Evolutionary conservation across 495 filamentous ascomycete genomes (phyloP).

Genomic region (Aspergillus biplanus): DNA sequence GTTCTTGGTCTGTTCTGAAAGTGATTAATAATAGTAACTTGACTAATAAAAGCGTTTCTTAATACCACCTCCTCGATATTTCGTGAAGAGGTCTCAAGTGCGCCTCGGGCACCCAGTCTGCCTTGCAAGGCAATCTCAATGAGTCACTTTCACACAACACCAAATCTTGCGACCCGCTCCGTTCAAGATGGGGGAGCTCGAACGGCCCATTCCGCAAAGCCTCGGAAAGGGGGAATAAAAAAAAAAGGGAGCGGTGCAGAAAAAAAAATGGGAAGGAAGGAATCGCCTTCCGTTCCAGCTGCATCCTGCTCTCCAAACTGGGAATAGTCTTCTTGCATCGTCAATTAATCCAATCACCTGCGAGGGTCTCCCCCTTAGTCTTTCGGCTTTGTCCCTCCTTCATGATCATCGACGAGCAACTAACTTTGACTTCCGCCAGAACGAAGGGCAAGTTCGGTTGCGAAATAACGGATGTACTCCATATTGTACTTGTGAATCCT

Average conservation of each 20-base stretch:
- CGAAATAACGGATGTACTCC: conserved; percentile 2
- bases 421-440: too few species aligned
- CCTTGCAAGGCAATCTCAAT: conserved; percentile 16
- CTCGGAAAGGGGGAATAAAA: too few species aligned
- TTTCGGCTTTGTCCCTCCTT: not conserved
- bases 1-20: not conserved
- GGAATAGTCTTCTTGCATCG: too few species aligned
- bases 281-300: too few species aligned
- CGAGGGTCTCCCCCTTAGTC: not conserved
- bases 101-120: conserved; percentile 11
- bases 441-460: not conserved
- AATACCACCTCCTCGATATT: too few species aligned
- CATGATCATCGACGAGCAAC: too few species aligned
- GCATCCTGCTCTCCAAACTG: too few species aligned
- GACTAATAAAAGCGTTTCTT: too few species aligned
- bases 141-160: conserved; percentile 1
- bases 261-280: too few species aligned
- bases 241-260: too few species aligned
- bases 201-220: not conserved
- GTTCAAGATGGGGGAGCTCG: not conserved
- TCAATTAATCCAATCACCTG: not conserved
- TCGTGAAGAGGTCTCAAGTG: not conserved
- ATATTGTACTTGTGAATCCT: conserved; percentile 9
- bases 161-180: not conserved
- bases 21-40: not conserved